Conservation (phyloP, 164 flowering plant species). For the Echeveria elegans region DNA sequence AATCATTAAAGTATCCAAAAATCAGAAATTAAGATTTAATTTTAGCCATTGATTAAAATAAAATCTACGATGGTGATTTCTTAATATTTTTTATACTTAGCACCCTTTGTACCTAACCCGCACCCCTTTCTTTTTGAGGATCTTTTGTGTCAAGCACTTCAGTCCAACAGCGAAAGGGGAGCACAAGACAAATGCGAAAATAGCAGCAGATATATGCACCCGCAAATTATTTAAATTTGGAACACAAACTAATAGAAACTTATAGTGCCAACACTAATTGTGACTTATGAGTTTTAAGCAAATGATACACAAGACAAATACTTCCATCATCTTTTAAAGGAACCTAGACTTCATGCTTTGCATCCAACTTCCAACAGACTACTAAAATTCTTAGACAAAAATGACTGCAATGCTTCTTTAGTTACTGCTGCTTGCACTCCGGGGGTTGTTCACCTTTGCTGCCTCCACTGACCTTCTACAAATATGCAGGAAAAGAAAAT, state of each 20-base stretch:
- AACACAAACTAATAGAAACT: not conserved
- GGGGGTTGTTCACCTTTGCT: conserved; percentile 4
- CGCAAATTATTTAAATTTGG: not conserved
- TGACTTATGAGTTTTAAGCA: no score
- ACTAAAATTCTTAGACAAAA: not conserved
- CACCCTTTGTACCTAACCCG: no score
- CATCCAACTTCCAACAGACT: not conserved
- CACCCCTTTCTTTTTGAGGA: no score
- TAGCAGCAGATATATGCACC: conserved; percentile 6
- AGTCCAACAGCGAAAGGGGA: no score
- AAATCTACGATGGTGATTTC: no score
- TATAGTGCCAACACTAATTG: not conserved
- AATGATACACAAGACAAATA: not conserved
- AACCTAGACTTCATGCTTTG: not conserved
- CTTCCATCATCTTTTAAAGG: not conserved
- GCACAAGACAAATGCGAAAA: no score
- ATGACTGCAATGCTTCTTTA: not conserved
- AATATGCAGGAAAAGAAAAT: not conserved
- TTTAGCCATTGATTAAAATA: no score
- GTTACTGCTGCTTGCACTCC: conserved; percentile 5
- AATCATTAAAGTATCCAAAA: no score
- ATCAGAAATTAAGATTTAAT: no score
- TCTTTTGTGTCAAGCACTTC: no score
- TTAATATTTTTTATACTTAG: no score
- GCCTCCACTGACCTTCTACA: not conserved